Conservation (phyloP, 495 filamentous ascomycete genomes). For the Trypethelium eluteriae region DNA sequence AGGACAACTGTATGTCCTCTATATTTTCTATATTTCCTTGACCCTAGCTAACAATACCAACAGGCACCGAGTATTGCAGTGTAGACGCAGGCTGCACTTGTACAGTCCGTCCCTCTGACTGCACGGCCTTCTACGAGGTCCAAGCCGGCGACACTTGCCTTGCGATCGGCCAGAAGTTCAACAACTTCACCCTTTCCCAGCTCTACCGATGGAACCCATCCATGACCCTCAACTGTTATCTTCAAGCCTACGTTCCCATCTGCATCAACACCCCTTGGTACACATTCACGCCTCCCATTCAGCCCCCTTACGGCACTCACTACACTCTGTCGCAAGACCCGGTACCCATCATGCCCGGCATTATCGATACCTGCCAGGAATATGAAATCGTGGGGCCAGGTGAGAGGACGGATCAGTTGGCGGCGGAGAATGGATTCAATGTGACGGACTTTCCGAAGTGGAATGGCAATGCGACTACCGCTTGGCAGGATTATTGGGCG, state of each 20-base stretch:
- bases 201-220: slow-evolving; percentile 9
- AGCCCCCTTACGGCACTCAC: neutral
- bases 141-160: neutral
- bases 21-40: neutral
- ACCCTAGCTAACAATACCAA: neutral
- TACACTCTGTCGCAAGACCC: neutral
- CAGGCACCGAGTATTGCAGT: slow-evolving; percentile 1
- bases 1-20: slow-evolving; percentile 2
- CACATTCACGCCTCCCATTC: slow-evolving; percentile 6
- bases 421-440: neutral
- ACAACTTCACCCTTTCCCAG: slow-evolving; percentile 3
- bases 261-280: slow-evolving; percentile 9
- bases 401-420: neutral
- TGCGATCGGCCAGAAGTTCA: slow-evolving; percentile 1
- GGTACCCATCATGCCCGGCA: neutral
- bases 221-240: neutral
- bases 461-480: neutral
- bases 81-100: neutral
- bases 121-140: neutral
- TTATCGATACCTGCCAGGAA: neutral
- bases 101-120: neutral
- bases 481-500: slow-evolving; percentile 7
- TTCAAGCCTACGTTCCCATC: slow-evolving; percentile 2
- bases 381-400: neutral
- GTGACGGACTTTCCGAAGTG: neutral